Evolutionary conservation across 2,329 filamentous ascomycete species (phyloP), one percentile per base, ranked within the genome.

Genomic region (Diaporthe citriasiana): DNA sequence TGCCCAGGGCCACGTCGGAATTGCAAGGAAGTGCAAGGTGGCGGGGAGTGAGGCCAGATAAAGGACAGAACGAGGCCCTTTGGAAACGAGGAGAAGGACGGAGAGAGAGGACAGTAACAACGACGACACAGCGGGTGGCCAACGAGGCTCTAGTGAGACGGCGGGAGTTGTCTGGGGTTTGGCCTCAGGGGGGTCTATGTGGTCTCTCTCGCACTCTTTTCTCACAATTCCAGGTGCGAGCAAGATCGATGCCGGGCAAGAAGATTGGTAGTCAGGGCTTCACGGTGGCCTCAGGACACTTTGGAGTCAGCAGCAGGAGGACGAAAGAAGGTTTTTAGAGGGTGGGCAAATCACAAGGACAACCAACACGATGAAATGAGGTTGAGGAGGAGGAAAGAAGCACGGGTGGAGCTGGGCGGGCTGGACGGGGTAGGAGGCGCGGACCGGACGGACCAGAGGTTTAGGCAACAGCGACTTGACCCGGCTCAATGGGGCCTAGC

Each of bases 401-500:
- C 60, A 22, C 47, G 33, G 47, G 63, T 53, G 63, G 63, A 68
- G 45, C 45, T 30, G 63, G 45, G 42, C 42, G 60, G 42, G 60
- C 60, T 50, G 60, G 60, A 65, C 13, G 42, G 60, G 66, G 51
- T 56, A 47, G 66, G 50, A 33, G 38, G 33, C 70, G 70, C 70
- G 70, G 70, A 63, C 56, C 70, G 63, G 33, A 68, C 63, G 63
- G 63, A 53, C 33, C 63, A 68, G 45, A 53, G 30, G 33, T 63
- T 71, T 71, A 71, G 70, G 70, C 70, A 71, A 71, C 70, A 71
- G 70, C 56, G 56, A 63, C 50, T 30, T 51, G 56, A 33, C 27
- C 50, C 45, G 59, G 45, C 53, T 47, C 56, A n/a, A 71, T 63
- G 33, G 35, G 70, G 70, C 47, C 47, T 71, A 71, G 70, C 56